Percentiles rank a stretch among this genome's conserved stretches.
These are phyloP conservation scores for Trypanosoma scelopori DNA, from an alignment of 208 protist genomes.

Conservation along the genomic window DNA sequence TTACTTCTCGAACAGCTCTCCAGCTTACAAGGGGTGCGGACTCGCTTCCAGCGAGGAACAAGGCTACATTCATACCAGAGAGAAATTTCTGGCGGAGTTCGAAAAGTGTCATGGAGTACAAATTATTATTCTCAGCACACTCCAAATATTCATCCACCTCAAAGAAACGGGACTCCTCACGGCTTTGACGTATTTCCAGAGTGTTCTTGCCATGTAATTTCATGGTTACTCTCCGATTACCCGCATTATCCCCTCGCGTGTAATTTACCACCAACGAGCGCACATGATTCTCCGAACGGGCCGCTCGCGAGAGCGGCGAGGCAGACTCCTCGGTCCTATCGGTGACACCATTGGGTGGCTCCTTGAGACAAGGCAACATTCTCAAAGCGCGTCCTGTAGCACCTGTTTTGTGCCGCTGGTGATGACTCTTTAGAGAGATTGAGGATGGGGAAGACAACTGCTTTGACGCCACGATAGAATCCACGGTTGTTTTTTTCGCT, in stretches of 20 bases:
- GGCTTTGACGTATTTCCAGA: slow-evolving; percentile 42
- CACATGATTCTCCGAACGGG: slow-evolving; percentile 16
- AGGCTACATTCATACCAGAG: slow-evolving; percentile 53
- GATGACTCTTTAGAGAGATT: not conserved
- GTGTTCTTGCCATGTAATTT: slow-evolving; percentile 22
- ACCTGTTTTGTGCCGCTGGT: not conserved
- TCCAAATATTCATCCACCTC: slow-evolving; percentile 63
- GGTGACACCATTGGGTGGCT: not conserved
- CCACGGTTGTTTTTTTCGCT: not conserved
- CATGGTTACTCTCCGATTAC: slow-evolving; percentile 4
- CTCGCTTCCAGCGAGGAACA: slow-evolving; percentile 49
- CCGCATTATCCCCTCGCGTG: not conserved
- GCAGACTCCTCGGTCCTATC: not conserved
- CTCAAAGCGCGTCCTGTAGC: not conserved
- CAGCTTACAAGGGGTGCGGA: slow-evolving; percentile 31
- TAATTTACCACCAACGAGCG: slow-evolving; percentile 28
- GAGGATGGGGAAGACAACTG: not conserved
- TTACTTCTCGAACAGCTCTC: slow-evolving; percentile 37
- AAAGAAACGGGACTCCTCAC: slow-evolving; percentile 47
- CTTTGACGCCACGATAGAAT: not conserved
- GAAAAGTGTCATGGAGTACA: slow-evolving; percentile 47
- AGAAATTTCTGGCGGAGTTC: slow-evolving; percentile 55
- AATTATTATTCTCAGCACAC: slow-evolving; percentile 28
- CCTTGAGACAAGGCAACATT: not conserved
- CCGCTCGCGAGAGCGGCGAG: not conserved